These are phyloP conservation scores for Plasmodium vivax DNA, from an alignment of 169 alveolate species.

Conservation along the genomic window DNA sequence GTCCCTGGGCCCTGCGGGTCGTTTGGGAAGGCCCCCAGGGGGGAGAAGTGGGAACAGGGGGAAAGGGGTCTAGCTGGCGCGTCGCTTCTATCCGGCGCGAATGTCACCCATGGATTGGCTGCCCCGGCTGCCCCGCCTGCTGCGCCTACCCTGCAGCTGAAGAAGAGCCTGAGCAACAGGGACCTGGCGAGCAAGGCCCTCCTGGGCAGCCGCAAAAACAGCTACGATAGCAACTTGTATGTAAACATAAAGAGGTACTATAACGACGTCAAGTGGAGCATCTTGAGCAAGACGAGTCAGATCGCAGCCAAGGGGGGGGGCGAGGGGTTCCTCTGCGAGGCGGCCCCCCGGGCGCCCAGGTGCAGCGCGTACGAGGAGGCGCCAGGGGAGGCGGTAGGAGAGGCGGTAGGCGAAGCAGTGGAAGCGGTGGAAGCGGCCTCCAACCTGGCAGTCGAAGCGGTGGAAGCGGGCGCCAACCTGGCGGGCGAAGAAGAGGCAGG, in stretches of 20 bases:
- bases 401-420: neutral
- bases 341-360: neutral
- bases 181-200: neutral
- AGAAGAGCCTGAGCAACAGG: neutral
- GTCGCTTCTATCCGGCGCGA: too few relatives aligned
- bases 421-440: too few relatives aligned
- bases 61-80: neutral
- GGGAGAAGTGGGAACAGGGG: neutral
- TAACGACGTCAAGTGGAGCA: constrained; percentile 31
- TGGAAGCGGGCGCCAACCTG: neutral
- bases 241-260: constrained; percentile 33
- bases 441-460: too few relatives aligned
- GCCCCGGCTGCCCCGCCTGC: neutral
- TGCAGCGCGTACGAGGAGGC: constrained; percentile 31
- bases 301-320: neutral
- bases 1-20: too few relatives aligned
- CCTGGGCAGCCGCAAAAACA: neutral
- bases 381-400: neutral
- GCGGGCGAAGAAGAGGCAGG: neutral
- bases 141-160: neutral
- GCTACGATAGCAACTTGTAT: constrained; percentile 6
- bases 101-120: neutral
- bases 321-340: constrained; percentile 2
- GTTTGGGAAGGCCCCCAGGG: neutral
- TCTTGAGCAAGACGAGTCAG: neutral